These are phyloP conservation scores for Inonotus obliquus DNA, from an alignment of 1,284 basidiomycete species.

Conservation along the genomic window DNA sequence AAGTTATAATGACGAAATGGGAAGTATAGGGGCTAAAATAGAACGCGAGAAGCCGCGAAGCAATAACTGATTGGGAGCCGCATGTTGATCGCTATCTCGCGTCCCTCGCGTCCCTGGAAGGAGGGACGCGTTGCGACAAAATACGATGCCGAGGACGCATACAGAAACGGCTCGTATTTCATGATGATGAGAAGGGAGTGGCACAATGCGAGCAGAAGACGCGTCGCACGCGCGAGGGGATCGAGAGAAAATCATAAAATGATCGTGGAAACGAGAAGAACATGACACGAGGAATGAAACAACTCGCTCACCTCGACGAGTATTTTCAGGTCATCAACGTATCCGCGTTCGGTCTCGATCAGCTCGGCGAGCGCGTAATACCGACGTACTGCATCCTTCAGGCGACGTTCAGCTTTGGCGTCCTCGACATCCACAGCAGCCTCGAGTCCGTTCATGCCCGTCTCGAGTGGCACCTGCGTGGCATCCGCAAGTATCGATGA, in stretches of 20 bases:
- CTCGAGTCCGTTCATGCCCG: background rate
- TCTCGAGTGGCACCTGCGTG: background rate
- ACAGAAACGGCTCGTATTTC: background rate
- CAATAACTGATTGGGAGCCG: background rate
- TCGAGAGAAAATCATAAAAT: background rate
- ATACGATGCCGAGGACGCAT: background rate
- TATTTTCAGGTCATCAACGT: constrained; percentile 13
- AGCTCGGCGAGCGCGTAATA: constrained; percentile 18
- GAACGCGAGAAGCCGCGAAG: background rate
- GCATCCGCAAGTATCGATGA: background rate
- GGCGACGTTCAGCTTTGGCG: constrained; percentile 8
- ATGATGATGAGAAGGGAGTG: background rate
- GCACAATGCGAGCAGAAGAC: background rate
- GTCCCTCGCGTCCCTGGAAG: background rate
- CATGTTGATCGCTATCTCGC: background rate
- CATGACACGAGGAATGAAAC: background rate
- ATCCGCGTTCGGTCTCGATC: constrained; percentile 16
- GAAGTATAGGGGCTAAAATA: background rate
- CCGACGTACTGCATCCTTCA: constrained; percentile 15
- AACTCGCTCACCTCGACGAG: constrained; percentile 14
- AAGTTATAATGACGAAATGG: background rate
- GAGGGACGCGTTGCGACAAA: background rate
- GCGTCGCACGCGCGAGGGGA: background rate
- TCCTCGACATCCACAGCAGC: background rate
- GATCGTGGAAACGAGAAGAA: background rate